These are phyloP conservation scores for Venturiaceae sp. DNA, from an alignment of 2,329 filamentous ascomycete genomes.

Conservation along the genomic window DNA sequence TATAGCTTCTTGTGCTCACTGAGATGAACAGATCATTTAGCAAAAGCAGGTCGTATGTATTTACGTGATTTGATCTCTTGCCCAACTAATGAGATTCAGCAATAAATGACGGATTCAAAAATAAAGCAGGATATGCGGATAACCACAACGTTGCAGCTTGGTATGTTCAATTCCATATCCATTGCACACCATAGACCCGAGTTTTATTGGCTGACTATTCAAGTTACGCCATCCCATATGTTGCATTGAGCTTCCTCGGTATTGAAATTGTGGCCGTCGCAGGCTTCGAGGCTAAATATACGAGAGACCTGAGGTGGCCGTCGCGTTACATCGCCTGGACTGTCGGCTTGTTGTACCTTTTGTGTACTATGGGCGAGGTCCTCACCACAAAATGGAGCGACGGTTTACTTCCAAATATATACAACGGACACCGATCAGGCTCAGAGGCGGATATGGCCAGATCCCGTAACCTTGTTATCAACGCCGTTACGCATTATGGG, in stretches of 20 bases:
- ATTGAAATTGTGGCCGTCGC: not conserved
- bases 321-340: not conserved
- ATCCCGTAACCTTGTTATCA: not conserved
- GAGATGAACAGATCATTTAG: not conserved
- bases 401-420: not conserved
- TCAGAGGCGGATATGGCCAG: not conserved
- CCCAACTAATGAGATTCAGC: not conserved
- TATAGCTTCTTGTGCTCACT: too few species aligned
- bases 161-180: not conserved
- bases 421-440: not conserved
- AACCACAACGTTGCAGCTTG: not conserved
- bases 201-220: not conserved
- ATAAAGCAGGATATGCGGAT: not conserved
- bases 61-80: not conserved
- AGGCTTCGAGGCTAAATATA: not conserved
- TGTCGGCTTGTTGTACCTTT: not conserved
- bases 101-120: not conserved
- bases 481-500: not conserved
- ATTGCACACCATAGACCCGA: not conserved
- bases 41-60: not conserved
- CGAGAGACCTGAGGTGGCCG: not conserved
- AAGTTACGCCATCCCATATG: not conserved
- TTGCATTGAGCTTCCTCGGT: not conserved
- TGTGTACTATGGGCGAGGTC: not conserved
- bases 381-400: not conserved